Percentiles rank a stretch among this genome's conserved stretches.
phyloP scores from a whole-genome alignment of 352 stramenopile genomes.

The Phytopythium cucurbitacearum region DNA sequence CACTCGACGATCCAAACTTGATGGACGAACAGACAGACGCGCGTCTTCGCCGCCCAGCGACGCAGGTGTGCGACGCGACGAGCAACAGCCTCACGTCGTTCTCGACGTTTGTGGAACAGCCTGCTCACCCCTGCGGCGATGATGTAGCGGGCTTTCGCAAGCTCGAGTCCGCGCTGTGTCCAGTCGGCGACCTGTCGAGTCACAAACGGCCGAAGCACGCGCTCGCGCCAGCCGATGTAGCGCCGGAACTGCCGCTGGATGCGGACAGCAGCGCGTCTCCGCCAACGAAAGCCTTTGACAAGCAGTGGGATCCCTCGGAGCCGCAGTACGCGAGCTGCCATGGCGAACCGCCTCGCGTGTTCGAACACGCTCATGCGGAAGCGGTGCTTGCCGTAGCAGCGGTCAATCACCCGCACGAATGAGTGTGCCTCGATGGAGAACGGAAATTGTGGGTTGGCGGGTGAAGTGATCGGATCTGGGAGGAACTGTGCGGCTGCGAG shows the following conservation, averaged over 20 bases:
- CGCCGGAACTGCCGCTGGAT: slow-evolving; percentile 28
- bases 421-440: slow-evolving; percentile 36
- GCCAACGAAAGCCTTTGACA: slow-evolving; percentile 17
- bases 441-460: slow-evolving; percentile 14
- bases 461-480: not conserved
- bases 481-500: slow-evolving; percentile 23
- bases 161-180: slow-evolving; percentile 6
- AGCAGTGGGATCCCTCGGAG: slow-evolving; percentile 22
- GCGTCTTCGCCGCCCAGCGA: slow-evolving; percentile 39
- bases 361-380: slow-evolving; percentile 23
- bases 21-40: slow-evolving; percentile 40
- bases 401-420: slow-evolving; percentile 15
- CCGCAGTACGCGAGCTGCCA: slow-evolving; percentile 26
- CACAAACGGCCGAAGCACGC: slow-evolving; percentile 13
- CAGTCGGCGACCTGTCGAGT: slow-evolving; percentile 9
- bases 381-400: slow-evolving; percentile 15
- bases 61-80: slow-evolving; percentile 15
- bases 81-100: slow-evolving; percentile 4
- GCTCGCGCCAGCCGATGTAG: slow-evolving; percentile 14
- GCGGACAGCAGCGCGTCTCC: slow-evolving; percentile 15
- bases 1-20: slow-evolving; percentile 26
- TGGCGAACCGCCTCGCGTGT: slow-evolving; percentile 16
- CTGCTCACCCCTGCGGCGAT: slow-evolving; percentile 12
- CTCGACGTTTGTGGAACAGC: slow-evolving; percentile 11
- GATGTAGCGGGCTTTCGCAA: slow-evolving; percentile 6